Evolutionary conservation across 768 basidiomycete genomes (phyloP).

Genomic region (Suillus occidentalis): DNA sequence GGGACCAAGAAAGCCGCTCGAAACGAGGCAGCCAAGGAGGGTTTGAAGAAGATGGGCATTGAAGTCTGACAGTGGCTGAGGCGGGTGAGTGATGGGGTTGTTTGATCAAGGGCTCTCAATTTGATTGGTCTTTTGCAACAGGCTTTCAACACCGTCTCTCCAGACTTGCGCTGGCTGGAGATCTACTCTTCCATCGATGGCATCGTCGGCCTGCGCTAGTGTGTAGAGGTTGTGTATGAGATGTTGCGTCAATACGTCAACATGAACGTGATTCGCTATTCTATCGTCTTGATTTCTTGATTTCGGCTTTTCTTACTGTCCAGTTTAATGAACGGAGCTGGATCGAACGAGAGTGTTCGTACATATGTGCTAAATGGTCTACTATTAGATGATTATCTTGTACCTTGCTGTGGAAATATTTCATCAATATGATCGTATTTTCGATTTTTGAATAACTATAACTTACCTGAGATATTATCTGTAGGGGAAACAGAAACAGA

Average conservation of each 20-base stretch:
- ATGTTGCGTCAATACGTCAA: constrained; percentile 9
- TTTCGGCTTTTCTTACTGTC: background rate
- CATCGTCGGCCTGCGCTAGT: constrained; percentile 50
- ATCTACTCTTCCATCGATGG: constrained; percentile 12
- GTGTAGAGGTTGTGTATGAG: constrained; percentile 61
- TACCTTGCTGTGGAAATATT: background rate
- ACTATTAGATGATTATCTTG: constrained; percentile 6
- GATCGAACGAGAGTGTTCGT: constrained; percentile 10
- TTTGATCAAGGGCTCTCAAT: constrained; percentile 24
- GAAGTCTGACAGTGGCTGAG: constrained; percentile 33
- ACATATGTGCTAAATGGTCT: constrained; percentile 3
- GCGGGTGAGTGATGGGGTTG: constrained; percentile 4
- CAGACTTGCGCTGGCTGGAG: constrained; percentile 56
- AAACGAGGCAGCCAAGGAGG: constrained; percentile 81
- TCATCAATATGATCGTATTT: constrained; percentile 1
- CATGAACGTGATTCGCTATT: background rate
- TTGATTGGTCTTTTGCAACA: constrained; percentile 7
- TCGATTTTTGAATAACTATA: background rate
- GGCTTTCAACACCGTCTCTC: constrained; percentile 51
- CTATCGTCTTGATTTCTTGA: background rate
- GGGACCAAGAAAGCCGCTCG: constrained; percentile 78
- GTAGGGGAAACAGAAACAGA: background rate
- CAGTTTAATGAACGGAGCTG: constrained; percentile 1
- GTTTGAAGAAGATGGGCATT: constrained; percentile 59
- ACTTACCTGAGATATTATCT: background rate